Percentiles rank a stretch among this genome's conserved stretches.
These are phyloP conservation scores for Farysia itapuensis DNA, from an alignment of 1,284 basidiomycete genomes.

Conservation along the genomic window DNA sequence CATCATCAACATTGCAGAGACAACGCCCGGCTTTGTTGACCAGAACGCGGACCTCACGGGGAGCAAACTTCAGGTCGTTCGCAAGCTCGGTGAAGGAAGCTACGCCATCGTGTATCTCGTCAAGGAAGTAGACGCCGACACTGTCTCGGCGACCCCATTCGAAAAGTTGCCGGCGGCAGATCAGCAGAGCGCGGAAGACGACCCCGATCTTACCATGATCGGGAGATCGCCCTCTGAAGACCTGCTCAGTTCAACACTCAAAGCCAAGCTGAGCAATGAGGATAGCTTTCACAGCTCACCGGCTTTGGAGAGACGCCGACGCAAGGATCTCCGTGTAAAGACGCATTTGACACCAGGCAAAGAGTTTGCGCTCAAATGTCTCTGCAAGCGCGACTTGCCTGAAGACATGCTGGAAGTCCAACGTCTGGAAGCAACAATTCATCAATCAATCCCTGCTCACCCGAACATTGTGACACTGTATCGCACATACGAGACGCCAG, in stretches of 20 bases:
- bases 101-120: constrained; percentile 58
- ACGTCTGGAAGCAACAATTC: constrained; percentile 74
- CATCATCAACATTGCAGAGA: constrained; percentile 47
- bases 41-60: constrained; percentile 41
- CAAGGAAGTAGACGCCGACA: constrained; percentile 44
- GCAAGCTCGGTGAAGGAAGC: constrained; percentile 56
- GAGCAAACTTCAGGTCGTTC: constrained; percentile 49
- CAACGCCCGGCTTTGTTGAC: constrained; percentile 48
- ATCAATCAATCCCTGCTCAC: constrained; percentile 87
- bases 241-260: constrained; percentile 31
- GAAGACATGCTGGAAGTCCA: constrained; percentile 55
- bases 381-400: constrained; percentile 67
- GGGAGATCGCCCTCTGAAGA: constrained; percentile 29
- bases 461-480: constrained; percentile 94
- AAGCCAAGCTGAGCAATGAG: constrained; percentile 20
- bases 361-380: constrained; percentile 92
- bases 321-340: constrained; percentile 33
- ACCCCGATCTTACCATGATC: constrained; percentile 30
- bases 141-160: constrained; percentile 4
- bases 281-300: constrained; percentile 31
- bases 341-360: constrained; percentile 52
- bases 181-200: constrained; percentile 7
- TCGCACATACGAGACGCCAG: constrained; percentile 67
- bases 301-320: constrained; percentile 27
- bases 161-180: constrained; percentile 5